phyloP scores from a whole-genome alignment of 164 flowering plant species.

The Stephania cephalantha region DNA sequence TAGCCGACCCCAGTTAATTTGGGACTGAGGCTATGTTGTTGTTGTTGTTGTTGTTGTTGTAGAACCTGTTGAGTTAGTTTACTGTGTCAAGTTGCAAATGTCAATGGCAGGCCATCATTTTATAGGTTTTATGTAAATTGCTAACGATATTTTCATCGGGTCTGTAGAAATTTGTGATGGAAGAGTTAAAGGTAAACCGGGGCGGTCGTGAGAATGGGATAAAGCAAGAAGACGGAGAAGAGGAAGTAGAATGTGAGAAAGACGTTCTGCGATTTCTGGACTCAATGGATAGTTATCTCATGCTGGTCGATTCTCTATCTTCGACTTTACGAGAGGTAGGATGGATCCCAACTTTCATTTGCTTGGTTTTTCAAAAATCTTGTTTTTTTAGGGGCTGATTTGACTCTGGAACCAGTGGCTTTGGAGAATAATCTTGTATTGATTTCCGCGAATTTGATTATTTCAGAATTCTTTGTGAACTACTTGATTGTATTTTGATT shows the following conservation, averaged over 20 bases:
- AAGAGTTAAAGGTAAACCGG: slow-evolving; percentile 1
- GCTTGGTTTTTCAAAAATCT: neutral
- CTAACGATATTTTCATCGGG: neutral
- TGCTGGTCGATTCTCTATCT: slow-evolving; percentile 41
- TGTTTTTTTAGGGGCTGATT: neutral
- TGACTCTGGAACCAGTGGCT: neutral
- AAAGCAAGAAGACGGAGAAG: neutral
- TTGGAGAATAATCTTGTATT: neutral
- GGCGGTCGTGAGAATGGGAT: neutral
- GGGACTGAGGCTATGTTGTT: too few relatives aligned
- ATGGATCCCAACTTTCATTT: neutral
- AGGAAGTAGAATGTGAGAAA: slow-evolving; percentile 19
- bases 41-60: too few relatives aligned
- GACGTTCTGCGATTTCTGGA: slow-evolving; percentile 43
- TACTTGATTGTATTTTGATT: neutral
- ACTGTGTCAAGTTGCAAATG: neutral
- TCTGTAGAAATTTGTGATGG: slow-evolving; percentile 1
- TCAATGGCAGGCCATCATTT: neutral
- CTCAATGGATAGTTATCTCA: slow-evolving; percentile 43
- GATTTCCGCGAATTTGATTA: neutral
- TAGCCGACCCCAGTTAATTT: too few relatives aligned
- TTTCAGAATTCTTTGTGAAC: neutral
- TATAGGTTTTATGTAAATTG: neutral
- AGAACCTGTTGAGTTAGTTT: too few relatives aligned
- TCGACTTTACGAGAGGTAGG: slow-evolving; percentile 17